Evolutionary conservation across 108 stramenopile species (phyloP).

Genomic region (Skeletonema menzelii): DNA sequence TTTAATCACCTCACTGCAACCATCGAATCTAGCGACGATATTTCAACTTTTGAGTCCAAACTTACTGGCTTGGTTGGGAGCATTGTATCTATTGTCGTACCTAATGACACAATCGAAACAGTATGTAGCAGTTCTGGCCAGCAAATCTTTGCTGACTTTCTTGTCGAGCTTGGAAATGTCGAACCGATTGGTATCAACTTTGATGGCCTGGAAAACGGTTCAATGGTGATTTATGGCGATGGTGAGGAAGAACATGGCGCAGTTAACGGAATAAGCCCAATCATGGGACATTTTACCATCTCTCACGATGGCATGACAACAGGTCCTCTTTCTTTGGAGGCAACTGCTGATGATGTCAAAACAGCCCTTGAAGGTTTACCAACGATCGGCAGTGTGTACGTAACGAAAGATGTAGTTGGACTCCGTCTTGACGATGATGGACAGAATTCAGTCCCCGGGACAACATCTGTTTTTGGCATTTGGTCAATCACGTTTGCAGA

Average conservation of each 20-base stretch:
- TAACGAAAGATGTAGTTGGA: constrained; percentile 34
- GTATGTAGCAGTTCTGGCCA: constrained; percentile 15
- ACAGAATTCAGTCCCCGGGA: constrained; percentile 1
- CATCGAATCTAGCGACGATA: constrained; percentile 34
- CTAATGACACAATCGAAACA: constrained; percentile 11
- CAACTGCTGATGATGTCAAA: constrained; percentile 43
- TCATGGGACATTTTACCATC: constrained; percentile 49
- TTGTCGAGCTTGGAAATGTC: constrained; percentile 23
- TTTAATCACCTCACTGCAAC: constrained; percentile 26
- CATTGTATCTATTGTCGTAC: constrained; percentile 17
- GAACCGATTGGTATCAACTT: constrained; percentile 16
- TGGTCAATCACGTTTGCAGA: constrained; percentile 44
- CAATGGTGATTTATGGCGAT: constrained; percentile 25
- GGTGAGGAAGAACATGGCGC: constrained; percentile 31
- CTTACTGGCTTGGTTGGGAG: constrained; percentile 18
- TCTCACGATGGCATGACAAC: constrained; percentile 54
- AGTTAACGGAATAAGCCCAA: constrained; percentile 34
- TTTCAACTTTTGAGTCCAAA: constrained; percentile 14
- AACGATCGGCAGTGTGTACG: constrained; percentile 49
- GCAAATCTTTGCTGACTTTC: constrained; percentile 33
- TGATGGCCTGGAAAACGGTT: constrained; percentile 29
- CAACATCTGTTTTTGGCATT: constrained; percentile 18
- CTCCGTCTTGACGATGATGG: neutral
- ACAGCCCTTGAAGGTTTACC: constrained; percentile 58
- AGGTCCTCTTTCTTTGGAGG: constrained; percentile 44